phyloP scores from a whole-genome alignment of 306 rosid species.

The Lotus japonicus region DNA sequence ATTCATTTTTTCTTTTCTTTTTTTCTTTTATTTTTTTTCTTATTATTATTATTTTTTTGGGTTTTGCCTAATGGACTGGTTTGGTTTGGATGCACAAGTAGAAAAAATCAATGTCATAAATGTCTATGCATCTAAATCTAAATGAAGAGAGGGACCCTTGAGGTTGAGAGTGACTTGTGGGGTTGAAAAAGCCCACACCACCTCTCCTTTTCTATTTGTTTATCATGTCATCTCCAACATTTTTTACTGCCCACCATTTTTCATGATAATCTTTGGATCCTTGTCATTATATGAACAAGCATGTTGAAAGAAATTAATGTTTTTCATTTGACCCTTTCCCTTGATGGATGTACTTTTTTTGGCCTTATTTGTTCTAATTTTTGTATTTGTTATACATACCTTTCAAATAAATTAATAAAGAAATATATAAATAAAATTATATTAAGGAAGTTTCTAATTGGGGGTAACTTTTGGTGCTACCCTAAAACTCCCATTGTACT shows the following conservation, averaged over 20 bases:
- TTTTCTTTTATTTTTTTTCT: not conserved
- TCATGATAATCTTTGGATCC: slow-evolving; percentile 6
- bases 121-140: slow-evolving; percentile 22
- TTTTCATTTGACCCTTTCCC: not conserved
- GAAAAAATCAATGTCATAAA: not conserved
- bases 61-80: not conserved
- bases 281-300: not conserved
- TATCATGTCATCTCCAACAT: slow-evolving; percentile 20
- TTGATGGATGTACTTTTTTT: slow-evolving; percentile 4
- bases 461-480: too few species aligned
- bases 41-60: not conserved
- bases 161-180: slow-evolving; percentile 36
- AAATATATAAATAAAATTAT: too few species aligned
- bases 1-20: not conserved
- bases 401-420: too few species aligned
- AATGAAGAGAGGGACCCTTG: slow-evolving; percentile 29
- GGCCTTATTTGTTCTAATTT: not conserved
- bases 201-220: slow-evolving; percentile 9
- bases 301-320: not conserved
- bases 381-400: too few species aligned
- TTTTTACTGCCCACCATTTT: slow-evolving; percentile 28
- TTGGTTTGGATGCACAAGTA: not conserved
- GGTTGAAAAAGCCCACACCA: slow-evolving; percentile 16
- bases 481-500: too few species aligned
- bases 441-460: too few species aligned